Percentiles rank a stretch among this genome's conserved stretches.
These are phyloP conservation scores for Talaromyces atroroseus DNA, from an alignment of 2,329 filamentous ascomycete species.

Conservation along the genomic window DNA sequence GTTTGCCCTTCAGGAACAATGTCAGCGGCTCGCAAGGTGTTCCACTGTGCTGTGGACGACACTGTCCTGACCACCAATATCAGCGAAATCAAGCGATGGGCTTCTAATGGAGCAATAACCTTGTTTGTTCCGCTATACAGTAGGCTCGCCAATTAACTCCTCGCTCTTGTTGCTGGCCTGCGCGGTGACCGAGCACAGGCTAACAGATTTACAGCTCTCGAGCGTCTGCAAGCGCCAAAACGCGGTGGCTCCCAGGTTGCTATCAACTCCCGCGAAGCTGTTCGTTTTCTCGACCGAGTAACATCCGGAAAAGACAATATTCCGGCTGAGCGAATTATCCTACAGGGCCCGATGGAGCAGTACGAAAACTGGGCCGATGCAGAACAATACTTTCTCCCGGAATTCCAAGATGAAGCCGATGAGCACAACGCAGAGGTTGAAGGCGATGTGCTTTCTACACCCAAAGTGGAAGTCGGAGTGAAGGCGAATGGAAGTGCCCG, in stretches of 20 bases:
- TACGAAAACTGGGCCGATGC: slow-evolving; percentile 44
- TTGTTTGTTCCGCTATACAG: slow-evolving; percentile 50
- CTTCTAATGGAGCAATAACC: slow-evolving; percentile 44
- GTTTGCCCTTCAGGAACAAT: slow-evolving; percentile 19
- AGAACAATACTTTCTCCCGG: slow-evolving; percentile 41
- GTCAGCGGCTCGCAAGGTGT: slow-evolving; percentile 41
- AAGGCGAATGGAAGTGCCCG: slow-evolving; percentile 18
- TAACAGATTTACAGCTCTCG: slow-evolving; percentile 33
- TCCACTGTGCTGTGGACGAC: slow-evolving; percentile 50
- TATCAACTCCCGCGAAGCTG: slow-evolving; percentile 47
- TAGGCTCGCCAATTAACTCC: slow-evolving; percentile 24
- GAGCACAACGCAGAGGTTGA: slow-evolving; percentile 16
- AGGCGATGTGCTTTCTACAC: slow-evolving; percentile 10
- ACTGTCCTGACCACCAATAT: slow-evolving; percentile 49
- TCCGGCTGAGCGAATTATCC: slow-evolving; percentile 37
- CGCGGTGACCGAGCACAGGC: background rate
- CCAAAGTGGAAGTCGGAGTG: slow-evolving; percentile 15
- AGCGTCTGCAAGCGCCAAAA: slow-evolving; percentile 42
- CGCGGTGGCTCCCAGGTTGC: slow-evolving; percentile 43
- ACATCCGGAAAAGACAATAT: slow-evolving; percentile 44
- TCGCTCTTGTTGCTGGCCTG: slow-evolving; percentile 13
- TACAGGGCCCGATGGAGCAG: slow-evolving; percentile 47
- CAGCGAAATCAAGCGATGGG: slow-evolving; percentile 50
- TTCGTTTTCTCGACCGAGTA: slow-evolving; percentile 48
- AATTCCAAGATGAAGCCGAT: slow-evolving; percentile 39